Percentiles rank a stretch among this genome's conserved stretches.
phyloP scores from a whole-genome alignment of 2,329 filamentous ascomycete genomes.

The Clarireedia paspali region DNA sequence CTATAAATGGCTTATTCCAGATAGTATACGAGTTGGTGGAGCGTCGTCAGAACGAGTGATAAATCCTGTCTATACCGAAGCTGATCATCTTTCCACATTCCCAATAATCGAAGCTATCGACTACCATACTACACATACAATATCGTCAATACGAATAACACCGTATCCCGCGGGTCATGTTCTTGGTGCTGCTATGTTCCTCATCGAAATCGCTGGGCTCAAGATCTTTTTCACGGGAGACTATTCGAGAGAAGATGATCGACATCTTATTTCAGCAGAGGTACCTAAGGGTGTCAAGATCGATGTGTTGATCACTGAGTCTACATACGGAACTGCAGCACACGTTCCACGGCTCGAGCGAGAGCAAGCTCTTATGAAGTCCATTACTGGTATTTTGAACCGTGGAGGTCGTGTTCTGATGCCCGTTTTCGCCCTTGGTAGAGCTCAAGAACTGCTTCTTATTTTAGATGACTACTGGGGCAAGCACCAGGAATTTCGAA shows the following conservation, averaged over 20 bases:
- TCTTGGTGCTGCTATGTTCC: conserved; percentile 96
- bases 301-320: conserved; percentile 95
- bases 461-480: conserved; percentile 97
- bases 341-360: conserved; percentile 86
- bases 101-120: conserved; percentile 95
- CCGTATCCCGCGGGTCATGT: conserved; percentile 97
- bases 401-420: conserved; percentile 87
- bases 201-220: conserved; percentile 92
- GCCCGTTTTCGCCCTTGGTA: conserved; percentile 89
- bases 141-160: conserved; percentile 92
- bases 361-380: conserved; percentile 91
- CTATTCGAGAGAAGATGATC: conserved; percentile 91
- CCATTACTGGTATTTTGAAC: conserved; percentile 84
- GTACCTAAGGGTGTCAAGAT: conserved; percentile 85
- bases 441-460: conserved; percentile 87
- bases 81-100: conserved; percentile 89
- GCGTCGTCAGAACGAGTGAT: conserved; percentile 47
- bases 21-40: conserved; percentile 84
- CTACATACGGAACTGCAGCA: conserved; percentile 91
- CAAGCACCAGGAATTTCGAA: conserved; percentile 80
- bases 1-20: conserved; percentile 98
- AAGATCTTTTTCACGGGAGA: conserved; percentile 98
- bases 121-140: conserved; percentile 95
- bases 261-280: conserved; percentile 88
- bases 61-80: conserved; percentile 85